Conservation (phyloP, 2,329 filamentous ascomycete genomes). For the Trichoderma aggressivum region DNA sequence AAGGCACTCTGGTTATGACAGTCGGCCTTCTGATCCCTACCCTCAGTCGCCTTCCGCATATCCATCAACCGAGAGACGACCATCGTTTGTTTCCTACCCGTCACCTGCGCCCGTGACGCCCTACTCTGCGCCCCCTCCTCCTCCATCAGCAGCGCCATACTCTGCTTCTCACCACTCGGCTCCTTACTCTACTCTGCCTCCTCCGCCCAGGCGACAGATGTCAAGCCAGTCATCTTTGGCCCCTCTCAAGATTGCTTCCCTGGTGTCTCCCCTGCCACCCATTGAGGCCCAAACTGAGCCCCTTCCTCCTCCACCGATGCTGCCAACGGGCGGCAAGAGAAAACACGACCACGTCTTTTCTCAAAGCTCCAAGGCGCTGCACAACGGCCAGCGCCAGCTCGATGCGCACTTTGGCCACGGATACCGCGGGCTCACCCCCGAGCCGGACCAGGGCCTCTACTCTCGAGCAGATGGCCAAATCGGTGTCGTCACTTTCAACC, state of each 20-base stretch:
- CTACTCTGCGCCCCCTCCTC: slow-evolving; percentile 28
- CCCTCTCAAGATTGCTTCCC: slow-evolving; percentile 36
- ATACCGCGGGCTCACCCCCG: slow-evolving; percentile 27
- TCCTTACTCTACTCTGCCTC: slow-evolving; percentile 20
- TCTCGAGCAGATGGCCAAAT: slow-evolving; percentile 36
- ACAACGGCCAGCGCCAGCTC: slow-evolving; percentile 38
- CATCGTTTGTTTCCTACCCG: slow-evolving; percentile 31
- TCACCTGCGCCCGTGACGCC: slow-evolving; percentile 24
- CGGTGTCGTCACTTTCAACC: slow-evolving; percentile 31
- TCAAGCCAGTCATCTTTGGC: slow-evolving; percentile 30
- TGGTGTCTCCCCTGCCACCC: slow-evolving; percentile 35
- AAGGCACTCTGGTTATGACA: slow-evolving; percentile 37
- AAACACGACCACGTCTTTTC: slow-evolving; percentile 37
- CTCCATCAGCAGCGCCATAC: slow-evolving; percentile 2
- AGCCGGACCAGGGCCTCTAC: slow-evolving; percentile 33
- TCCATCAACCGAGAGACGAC: slow-evolving; percentile 30
- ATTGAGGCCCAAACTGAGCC: slow-evolving; percentile 36
- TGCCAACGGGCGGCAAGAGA: slow-evolving; percentile 35
- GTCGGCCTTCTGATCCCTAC: slow-evolving; percentile 37
- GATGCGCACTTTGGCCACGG: slow-evolving; percentile 31
- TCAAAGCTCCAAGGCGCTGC: slow-evolving; percentile 32
- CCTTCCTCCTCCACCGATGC: slow-evolving; percentile 25
- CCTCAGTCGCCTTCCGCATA: slow-evolving; percentile 39
- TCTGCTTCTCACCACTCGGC: slow-evolving; percentile 24
- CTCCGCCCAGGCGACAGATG: slow-evolving; percentile 18